These are phyloP conservation scores for Filobasidium floriforme DNA, from an alignment of 768 basidiomycete genomes.

Conservation along the genomic window DNA sequence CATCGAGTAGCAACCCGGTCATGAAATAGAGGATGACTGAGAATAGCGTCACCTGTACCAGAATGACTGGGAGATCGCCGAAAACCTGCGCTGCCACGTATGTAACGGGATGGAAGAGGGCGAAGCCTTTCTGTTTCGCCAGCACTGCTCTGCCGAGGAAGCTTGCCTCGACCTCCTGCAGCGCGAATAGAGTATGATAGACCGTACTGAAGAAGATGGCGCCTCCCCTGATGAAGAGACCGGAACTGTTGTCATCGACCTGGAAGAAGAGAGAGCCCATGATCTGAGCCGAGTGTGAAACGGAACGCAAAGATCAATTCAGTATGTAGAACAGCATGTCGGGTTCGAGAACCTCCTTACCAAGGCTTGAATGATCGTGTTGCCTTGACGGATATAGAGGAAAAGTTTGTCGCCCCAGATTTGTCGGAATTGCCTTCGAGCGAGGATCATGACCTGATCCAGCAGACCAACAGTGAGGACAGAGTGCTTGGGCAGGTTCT, in stretches of 20 bases:
- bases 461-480: conserved; percentile 6
- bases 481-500: conserved; percentile 10
- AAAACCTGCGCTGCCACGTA: conserved; percentile 48
- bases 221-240: conserved; percentile 70
- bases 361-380: conserved; percentile 46
- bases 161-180: conserved; percentile 37
- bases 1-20: conserved; percentile 27
- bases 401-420: conserved; percentile 25
- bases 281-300: conserved; percentile 34
- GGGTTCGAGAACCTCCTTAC: no score
- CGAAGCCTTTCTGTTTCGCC: conserved; percentile 40
- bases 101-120: conserved; percentile 42
- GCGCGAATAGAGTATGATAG: conserved; percentile 20
- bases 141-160: conserved; percentile 41
- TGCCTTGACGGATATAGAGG: conserved; percentile 37
- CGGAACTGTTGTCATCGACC: conserved; percentile 53
- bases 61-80: conserved; percentile 47
- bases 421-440: conserved; percentile 17
- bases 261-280: conserved; percentile 63
- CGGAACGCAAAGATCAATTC: conserved; percentile 22
- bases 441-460: conserved; percentile 16
- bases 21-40: conserved; percentile 41
- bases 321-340: no score
- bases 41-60: conserved; percentile 37
- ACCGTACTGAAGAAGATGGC: conserved; percentile 63